phyloP scores from a whole-genome alignment of 495 filamentous ascomycete genomes.

The Tetracladium setigerum region DNA sequence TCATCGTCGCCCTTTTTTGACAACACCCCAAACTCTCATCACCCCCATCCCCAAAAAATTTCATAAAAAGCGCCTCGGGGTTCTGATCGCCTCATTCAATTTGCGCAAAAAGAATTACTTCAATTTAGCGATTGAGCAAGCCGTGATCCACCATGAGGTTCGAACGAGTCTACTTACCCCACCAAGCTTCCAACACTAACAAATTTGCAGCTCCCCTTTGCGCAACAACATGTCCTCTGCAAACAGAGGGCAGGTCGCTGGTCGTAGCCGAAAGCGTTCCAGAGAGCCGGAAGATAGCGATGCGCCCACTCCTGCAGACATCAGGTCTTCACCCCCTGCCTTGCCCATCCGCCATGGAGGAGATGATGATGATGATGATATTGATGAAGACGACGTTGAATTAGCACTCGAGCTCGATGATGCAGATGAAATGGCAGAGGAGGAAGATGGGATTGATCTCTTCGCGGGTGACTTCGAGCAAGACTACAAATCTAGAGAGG shows the following conservation, averaged over 20 bases:
- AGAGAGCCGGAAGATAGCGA: constrained; percentile 68
- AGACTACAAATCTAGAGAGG: constrained; percentile 63
- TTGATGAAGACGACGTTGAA: constrained; percentile 62
- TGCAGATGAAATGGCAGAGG: constrained; percentile 91
- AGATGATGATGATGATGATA: constrained; percentile 60
- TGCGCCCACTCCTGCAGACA: constrained; percentile 58
- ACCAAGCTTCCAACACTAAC: neutral
- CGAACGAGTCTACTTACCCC: neutral
- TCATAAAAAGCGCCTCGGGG: too few relatives aligned
- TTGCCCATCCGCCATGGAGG: constrained; percentile 44
- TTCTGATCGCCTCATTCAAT: too few relatives aligned
- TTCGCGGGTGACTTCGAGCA: constrained; percentile 84
- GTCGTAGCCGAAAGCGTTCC: constrained; percentile 67
- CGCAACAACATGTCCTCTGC: constrained; percentile 77
- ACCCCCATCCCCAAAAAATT: neutral
- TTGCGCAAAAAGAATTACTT: too few relatives aligned
- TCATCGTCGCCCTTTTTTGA: neutral
- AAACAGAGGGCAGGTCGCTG: constrained; percentile 60
- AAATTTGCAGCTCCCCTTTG: constrained; percentile 60
- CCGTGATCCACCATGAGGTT: constrained; percentile 17
- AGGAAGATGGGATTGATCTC: constrained; percentile 88
- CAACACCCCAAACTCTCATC: too few relatives aligned
- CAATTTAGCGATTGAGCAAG: neutral
- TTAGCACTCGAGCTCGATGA: constrained; percentile 82
- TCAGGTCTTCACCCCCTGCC: constrained; percentile 40